Evolutionary conservation across 139 green algal genomes (phyloP), one percentile per base, ranked within the genome.

Genomic region (Haematococcus lacustris): DNA sequence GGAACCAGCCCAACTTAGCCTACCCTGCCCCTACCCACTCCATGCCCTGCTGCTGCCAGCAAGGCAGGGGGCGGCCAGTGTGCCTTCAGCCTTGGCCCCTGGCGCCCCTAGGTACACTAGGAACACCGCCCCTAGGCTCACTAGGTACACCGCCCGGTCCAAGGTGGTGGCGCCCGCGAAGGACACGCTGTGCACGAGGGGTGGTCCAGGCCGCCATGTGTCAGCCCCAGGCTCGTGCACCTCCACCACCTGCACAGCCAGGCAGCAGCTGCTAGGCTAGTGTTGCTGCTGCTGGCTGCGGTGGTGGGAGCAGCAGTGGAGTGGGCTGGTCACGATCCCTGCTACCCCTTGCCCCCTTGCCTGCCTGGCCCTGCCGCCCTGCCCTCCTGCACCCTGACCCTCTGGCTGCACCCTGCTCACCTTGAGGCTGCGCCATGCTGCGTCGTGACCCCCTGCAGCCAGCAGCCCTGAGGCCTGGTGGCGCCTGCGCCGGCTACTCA

Each of bases 211-310:
- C 5, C 39, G 32, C 88, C 88, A 92, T 33, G 39, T 30, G 71
- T 92, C 82, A 17, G 37, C 61, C 0, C 17, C 39, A 0, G 78
- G 74, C 50, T 88, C 70, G 66, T 92, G 92, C 53, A 87, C 38
- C 66, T 92, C 84, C 13, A 57, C 21, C 13, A 57, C 47, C 13
- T 13, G 47, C 47, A 57, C 13, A 57, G 47, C 47, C 13, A 21
- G 13, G 47, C 13, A 28, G 47, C 13, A 57, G 13, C 47, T 28
- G 21, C 47, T 21, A 57, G 13, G 21, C 13, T 21, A 57, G 13
- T 57, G 47, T 13, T 28, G 47, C 47, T 57, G 13, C 13, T 13
- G 47, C 47, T 57, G 47, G n/a, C n/a, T n/a, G n/a, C n/a, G n/a
- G n/a, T n/a, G n/a, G n/a, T n/a, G n/a, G n/a, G n/a, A n/a, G n/a